Base-by-base conservation (phyloP, 495 filamentous ascomycete species). In the Hyaloscypha finlandica region DNA sequence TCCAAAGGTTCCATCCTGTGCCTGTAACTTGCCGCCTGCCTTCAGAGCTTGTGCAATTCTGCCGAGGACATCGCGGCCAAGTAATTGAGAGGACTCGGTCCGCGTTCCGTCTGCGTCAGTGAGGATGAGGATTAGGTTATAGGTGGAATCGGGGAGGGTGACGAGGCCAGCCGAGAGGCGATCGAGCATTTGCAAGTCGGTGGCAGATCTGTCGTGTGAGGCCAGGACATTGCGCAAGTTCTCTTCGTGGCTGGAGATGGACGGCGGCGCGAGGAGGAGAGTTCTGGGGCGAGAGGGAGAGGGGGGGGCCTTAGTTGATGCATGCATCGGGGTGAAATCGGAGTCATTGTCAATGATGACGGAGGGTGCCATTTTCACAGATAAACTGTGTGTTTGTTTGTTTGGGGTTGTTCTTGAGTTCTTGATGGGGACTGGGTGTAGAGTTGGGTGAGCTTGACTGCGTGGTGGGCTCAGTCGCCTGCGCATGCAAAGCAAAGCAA, bases 121-220 rank as follows among this genome's bases (percentile, higher is more conserved):
- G 42, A 98, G 86, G n/a, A 99, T 82, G 16, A 97, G 84, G 11
- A 97, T 84, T 56, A 91, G 78, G 73, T 96, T 90, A 81, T 98
- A 98, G 61, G 90, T 92, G 31, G 84, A 75, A 14, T 83, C 64
- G 2, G 95, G 92, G 5, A 99, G 88, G 4, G 86, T 77, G 59
- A 95, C 91, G 51, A 97, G 84, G 60, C 92, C 92, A 48, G 91
- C 84, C 0, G 92, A 88, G 20, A 99, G 85, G 35, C 95, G 92
- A 79, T 99, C 95, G 63, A 99, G 91, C 95, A 99, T 99, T 75
- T 98, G 96, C 48, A 99, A 83, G 75, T 99, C 95, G 58, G 92
- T 93, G 39, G 82, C 79, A 64, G 80, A 76, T 71, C 92, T 90
- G 74, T 92, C 86, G 78, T 91, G 86, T 45, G 86, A 81, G 20